A percentile compares a stretch with the other conserved stretches of the same genome.
These are phyloP conservation scores for Inonotus hispidus DNA, from an alignment of 1,284 basidiomycete genomes.

Conservation along the genomic window DNA sequence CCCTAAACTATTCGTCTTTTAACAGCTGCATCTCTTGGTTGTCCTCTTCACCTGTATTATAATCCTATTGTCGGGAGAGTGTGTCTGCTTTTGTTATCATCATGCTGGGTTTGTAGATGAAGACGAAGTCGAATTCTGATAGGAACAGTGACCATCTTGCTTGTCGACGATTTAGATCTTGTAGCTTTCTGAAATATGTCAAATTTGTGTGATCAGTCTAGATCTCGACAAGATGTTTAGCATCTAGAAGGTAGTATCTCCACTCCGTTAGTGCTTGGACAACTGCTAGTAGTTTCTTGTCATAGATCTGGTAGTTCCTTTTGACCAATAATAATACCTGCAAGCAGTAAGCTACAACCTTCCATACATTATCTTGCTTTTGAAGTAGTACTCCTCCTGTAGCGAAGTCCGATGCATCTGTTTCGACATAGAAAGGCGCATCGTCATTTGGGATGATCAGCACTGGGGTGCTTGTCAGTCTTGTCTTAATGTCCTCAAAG, in stretches of 20 bases:
- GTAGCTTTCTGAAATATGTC: neutral
- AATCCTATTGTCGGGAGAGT: neutral
- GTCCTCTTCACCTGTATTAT: neutral
- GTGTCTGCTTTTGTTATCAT: neutral
- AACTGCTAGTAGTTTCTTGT: constrained; percentile 36
- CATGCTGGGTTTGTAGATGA: neutral
- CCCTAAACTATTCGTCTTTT: neutral
- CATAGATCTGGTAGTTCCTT: constrained; percentile 33
- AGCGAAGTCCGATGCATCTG: neutral
- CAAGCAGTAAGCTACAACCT: constrained; percentile 23
- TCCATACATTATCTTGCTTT: neutral
- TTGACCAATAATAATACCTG: constrained; percentile 25
- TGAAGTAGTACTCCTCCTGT: neutral
- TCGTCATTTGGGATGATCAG: neutral
- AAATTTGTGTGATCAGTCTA: neutral
- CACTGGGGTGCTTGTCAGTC: neutral
- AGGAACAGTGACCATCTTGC: neutral
- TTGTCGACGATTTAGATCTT: neutral
- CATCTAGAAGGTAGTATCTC: constrained; percentile 1
- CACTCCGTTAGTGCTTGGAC: neutral
- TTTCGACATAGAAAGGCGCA: neutral
- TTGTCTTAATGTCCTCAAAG: neutral
- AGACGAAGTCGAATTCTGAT: neutral
- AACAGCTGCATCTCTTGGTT: neutral
- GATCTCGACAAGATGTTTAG: neutral